Evolutionary conservation across 306 rosid species (phyloP), one percentile per base, ranked within the genome.

Genomic region (Dryas drummondii): DNA sequence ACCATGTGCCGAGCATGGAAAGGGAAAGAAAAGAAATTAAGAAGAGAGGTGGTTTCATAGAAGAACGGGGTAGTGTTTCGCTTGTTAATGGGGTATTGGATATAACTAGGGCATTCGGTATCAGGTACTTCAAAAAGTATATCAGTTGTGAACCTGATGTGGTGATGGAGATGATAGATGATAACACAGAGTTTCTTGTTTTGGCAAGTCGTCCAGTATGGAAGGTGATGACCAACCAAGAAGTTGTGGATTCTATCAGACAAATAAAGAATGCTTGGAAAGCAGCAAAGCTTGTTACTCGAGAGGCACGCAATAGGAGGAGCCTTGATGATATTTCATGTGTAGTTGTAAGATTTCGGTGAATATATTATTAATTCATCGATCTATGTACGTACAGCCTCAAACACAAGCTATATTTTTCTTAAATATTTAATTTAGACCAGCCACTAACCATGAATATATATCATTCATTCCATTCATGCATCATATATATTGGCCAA

Each of bases 201-300:
- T 82, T 94, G 81, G 98, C 98, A 68, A 94, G 98, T 76, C 97
- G 92, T 70, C 97, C 97, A 72, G 84, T 94, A 72, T 94, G 99
- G 98, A 94, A 91, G 97, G 97, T 94, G 44, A 92, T 94, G 97
- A 59, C 97, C 46, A 94, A 94, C 85, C 90, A 90, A 85, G 96
- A 94, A 81, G 99, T 97, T 7, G 97, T 81, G 59, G 87, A 87
- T 78, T 73, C 84, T 6, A 83, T 92, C 81, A 85, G 4, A 74
- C 88, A 87, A 5, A 68, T 94, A 42, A 92, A 90, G 82, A 97
- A 92, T 76, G 93, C 97, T 32, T 83, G 94, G 3, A 68, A 96
- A 5, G 99, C 99, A 32, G 96, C 99, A 9, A 94, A 84, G 83
- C 78, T 44, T 59, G 88, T 94, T 42, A 90, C 99, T 12, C 97